These are phyloP conservation scores for Xylaria arbuscula DNA, from an alignment of 2,329 filamentous ascomycete species.

Conservation along the genomic window DNA sequence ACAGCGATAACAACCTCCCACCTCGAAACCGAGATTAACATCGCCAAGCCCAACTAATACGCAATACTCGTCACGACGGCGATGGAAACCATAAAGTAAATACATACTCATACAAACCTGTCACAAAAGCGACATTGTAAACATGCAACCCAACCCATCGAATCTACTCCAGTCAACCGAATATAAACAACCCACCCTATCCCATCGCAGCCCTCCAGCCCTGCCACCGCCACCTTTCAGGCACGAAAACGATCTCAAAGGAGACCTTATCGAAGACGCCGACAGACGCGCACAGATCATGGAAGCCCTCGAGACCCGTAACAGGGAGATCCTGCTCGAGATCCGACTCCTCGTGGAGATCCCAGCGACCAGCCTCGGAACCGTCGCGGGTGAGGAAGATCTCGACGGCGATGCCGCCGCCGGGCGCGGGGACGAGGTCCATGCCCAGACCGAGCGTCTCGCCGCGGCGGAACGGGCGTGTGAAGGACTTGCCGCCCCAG, in stretches of 20 bases:
- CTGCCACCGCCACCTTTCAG: constrained; percentile 67
- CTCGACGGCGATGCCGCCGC: constrained; percentile 59
- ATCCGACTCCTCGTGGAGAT: constrained; percentile 80
- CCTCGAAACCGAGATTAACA: no score
- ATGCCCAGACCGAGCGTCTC: constrained; percentile 80
- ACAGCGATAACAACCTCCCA: no score
- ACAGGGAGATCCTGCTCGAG: constrained; percentile 69
- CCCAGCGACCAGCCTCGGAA: constrained; percentile 69
- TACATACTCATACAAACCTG: no score
- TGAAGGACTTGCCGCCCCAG: constrained; percentile 78
- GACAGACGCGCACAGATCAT: constrained; percentile 77
- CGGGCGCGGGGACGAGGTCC: constrained; percentile 60
- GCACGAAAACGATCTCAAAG: constrained; percentile 74
- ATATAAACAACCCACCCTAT: neutral
- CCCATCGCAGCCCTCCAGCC: constrained; percentile 35
- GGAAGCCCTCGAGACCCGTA: constrained; percentile 74
- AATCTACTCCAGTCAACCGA: neutral
- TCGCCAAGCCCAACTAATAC: no score
- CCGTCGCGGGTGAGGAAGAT: constrained; percentile 80
- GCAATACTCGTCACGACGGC: no score
- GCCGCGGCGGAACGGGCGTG: constrained; percentile 69
- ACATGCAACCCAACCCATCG: neutral
- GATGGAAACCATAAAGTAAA: no score
- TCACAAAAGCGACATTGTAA: neutral
- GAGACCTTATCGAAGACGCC: constrained; percentile 76